A percentile compares a stretch with the other conserved stretches of the same genome.
These are phyloP conservation scores for Chytriomyces confervae DNA, from an alignment of 192 early-diverging fungal species.

Conservation along the genomic window DNA sequence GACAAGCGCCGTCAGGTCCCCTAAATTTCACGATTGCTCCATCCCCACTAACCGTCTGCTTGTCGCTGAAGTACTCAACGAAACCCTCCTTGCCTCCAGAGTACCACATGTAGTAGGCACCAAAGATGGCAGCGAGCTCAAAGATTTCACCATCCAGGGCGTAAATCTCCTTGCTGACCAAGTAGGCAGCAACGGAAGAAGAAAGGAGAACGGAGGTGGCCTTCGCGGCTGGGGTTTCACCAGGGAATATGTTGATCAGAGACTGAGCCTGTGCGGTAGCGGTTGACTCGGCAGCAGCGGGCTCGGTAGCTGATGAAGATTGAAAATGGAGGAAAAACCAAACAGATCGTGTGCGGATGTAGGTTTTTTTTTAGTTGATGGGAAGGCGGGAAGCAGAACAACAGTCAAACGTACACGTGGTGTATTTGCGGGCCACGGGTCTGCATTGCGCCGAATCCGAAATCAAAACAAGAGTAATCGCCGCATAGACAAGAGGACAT, in stretches of 20 bases:
- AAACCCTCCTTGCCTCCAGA: conserved; percentile 81
- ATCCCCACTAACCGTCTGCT: conserved; percentile 45
- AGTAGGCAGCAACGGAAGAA: conserved; percentile 82
- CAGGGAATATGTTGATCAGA: conserved; percentile 92
- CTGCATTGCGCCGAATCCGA: not conserved
- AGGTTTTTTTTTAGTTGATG: too few species aligned
- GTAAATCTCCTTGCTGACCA: conserved; percentile 98
- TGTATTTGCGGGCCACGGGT: conserved; percentile 19
- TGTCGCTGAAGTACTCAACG: conserved; percentile 69
- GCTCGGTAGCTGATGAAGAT: not conserved
- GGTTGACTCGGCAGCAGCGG: not conserved
- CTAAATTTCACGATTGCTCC: not conserved
- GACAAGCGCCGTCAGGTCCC: not conserved
- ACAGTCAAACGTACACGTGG: conserved; percentile 3
- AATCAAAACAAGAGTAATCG: not conserved
- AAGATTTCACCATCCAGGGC: conserved; percentile 93
- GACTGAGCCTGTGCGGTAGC: conserved; percentile 66
- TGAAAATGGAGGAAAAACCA: too few species aligned
- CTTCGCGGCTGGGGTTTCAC: conserved; percentile 86
- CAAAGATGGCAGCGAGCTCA: conserved; percentile 79
- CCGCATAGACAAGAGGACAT: not conserved
- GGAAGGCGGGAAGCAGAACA: too few species aligned
- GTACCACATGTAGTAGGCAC: conserved; percentile 80
- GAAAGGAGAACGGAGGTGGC: conserved; percentile 83
- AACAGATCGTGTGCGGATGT: too few species aligned